These are phyloP conservation scores for Linum lewisii DNA, from an alignment of 345 rosid genomes.

Conservation along the genomic window DNA sequence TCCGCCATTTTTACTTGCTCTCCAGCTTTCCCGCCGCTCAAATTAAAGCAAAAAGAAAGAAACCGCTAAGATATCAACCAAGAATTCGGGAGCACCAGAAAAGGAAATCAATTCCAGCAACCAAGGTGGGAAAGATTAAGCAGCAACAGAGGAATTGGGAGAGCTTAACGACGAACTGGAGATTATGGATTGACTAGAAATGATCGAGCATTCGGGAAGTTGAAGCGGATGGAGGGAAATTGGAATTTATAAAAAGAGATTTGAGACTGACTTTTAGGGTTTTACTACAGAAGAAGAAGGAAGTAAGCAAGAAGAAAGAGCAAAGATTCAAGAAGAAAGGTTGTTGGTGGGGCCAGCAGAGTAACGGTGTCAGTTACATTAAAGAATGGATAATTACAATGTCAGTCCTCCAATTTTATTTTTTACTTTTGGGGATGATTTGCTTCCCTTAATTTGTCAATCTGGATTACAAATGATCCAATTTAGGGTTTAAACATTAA, in stretches of 20 bases:
- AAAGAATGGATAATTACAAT: too few species aligned
- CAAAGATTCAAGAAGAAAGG: neutral
- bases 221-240: conserved; percentile 1
- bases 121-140: neutral
- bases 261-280: conserved; percentile 31
- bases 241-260: neutral
- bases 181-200: neutral
- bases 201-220: neutral
- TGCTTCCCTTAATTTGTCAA: too few species aligned
- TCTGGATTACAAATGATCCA: too few species aligned
- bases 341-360: neutral
- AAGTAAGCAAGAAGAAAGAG: neutral
- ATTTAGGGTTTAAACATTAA: too few species aligned
- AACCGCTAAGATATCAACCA: conserved; percentile 14
- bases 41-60: neutral
- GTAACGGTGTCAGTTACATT: neutral
- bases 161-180: neutral
- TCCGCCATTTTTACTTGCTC: conserved; percentile 57
- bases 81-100: neutral
- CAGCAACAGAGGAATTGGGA: neutral
- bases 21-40: conserved; percentile 24
- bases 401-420: too few species aligned
- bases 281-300: conserved; percentile 19
- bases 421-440: too few species aligned
- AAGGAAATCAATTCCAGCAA: neutral